Conservation (phyloP, 2,329 filamentous ascomycete species). For the Venturiaceae sp. region DNA sequence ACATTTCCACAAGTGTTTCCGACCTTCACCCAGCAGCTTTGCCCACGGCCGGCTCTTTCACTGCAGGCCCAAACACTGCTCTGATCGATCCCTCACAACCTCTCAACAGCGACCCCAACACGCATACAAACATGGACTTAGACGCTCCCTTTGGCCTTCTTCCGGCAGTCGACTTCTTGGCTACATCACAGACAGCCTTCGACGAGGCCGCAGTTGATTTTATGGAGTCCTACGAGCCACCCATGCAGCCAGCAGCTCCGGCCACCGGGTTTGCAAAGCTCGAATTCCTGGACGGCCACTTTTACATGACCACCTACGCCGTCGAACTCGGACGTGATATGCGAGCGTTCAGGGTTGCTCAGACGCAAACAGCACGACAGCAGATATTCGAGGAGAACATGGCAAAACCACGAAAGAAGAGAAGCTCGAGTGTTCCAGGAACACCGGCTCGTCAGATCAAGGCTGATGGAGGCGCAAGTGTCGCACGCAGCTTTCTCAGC, state of each 20-base stretch:
- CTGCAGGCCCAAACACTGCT: not conserved
- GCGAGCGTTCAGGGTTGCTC: constrained; percentile 45
- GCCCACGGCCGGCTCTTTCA: not conserved
- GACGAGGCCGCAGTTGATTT: not conserved
- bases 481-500: constrained; percentile 16
- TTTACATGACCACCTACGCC: constrained; percentile 67
- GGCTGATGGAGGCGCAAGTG: constrained; percentile 3
- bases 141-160: not conserved
- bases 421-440: constrained; percentile 5
- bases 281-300: constrained; percentile 65
- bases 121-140: not conserved
- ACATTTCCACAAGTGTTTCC: not conserved
- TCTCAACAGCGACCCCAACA: not conserved
- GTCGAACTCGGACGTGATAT: constrained; percentile 66
- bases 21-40: not conserved
- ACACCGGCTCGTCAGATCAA: constrained; percentile 11
- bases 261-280: constrained; percentile 52
- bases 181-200: not conserved
- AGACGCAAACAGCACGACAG: constrained; percentile 34
- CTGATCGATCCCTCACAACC: not conserved
- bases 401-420: constrained; percentile 34
- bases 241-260: not conserved
- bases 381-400: constrained; percentile 25
- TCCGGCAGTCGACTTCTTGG: not conserved
- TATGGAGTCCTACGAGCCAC: not conserved